phyloP scores from a whole-genome alignment of 2,329 filamentous ascomycete species.

The Aspergillus brasiliensis region DNA sequence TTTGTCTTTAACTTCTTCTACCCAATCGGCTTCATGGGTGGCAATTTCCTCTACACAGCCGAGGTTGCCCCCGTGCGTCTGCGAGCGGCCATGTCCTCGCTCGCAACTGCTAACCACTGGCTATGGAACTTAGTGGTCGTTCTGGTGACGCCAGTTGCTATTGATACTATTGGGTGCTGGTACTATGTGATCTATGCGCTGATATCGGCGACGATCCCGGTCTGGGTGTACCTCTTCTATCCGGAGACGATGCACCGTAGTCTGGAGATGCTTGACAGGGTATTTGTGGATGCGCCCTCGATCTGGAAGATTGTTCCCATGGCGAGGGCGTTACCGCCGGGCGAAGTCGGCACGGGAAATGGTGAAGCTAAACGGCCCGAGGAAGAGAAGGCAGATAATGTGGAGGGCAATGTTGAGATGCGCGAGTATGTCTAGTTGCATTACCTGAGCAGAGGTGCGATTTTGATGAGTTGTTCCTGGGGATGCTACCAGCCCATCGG shows the following conservation, averaged over 20 bases:
- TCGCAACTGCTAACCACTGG: slow-evolving; percentile 15
- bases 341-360: not conserved
- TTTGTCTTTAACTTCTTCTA: slow-evolving; percentile 15
- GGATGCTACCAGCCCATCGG: not conserved
- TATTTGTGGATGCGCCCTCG: not conserved
- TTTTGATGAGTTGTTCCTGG: not conserved
- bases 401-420: not conserved
- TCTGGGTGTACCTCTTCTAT: slow-evolving; percentile 12
- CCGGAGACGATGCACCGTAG: slow-evolving; percentile 16
- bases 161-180: slow-evolving; percentile 8
- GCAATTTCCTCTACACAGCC: slow-evolving; percentile 10
- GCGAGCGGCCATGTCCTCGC: slow-evolving; percentile 10
- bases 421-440: not conserved
- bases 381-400: not conserved
- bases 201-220: slow-evolving; percentile 5
- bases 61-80: slow-evolving; percentile 11
- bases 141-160: slow-evolving; percentile 12
- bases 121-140: slow-evolving; percentile 13
- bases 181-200: slow-evolving; percentile 12
- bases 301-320: not conserved
- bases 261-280: slow-evolving; percentile 6
- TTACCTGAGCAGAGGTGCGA: no score
- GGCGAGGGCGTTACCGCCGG: not conserved
- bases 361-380: not conserved
- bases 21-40: slow-evolving; percentile 12